Percentiles rank a stretch among this genome's conserved stretches.
Conservation (phyloP, 257 asterid genomes). For the Nicotiana tabacum region DNA sequence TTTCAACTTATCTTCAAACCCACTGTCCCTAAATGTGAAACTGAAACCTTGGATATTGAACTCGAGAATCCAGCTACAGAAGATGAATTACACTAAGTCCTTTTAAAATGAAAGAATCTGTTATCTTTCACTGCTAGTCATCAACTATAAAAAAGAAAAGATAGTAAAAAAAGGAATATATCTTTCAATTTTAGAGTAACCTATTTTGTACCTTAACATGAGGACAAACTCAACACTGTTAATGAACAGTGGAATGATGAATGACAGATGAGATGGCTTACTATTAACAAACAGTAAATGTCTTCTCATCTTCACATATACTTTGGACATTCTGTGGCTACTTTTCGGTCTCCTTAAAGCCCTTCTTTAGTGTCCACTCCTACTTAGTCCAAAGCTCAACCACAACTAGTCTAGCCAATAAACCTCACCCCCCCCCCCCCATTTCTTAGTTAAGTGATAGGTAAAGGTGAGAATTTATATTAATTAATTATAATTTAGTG, state of each 20-base stretch:
- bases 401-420: background rate
- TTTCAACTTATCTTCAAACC: no score
- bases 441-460: background rate
- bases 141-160: no score
- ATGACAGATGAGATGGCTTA: background rate
- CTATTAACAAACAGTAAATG: constrained; percentile 10
- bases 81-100: no score
- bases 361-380: background rate
- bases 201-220: background rate
- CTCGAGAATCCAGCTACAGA: no score
- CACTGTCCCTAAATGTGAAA: no score
- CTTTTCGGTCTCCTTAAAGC: constrained; percentile 21
- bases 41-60: no score
- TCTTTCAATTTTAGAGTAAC: background rate
- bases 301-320: constrained; percentile 2
- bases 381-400: background rate
- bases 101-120: no score
- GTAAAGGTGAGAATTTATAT: no score
- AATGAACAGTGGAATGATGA: background rate
- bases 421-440: background rate
- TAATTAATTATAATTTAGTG: no score
- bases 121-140: no score
- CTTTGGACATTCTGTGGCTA: background rate
- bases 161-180: no score
- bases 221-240: no score